A percentile compares a stretch with the other conserved stretches of the same genome.
These are phyloP conservation scores for Babesia bovis DNA, from an alignment of 169 alveolate species.

Conservation along the genomic window DNA sequence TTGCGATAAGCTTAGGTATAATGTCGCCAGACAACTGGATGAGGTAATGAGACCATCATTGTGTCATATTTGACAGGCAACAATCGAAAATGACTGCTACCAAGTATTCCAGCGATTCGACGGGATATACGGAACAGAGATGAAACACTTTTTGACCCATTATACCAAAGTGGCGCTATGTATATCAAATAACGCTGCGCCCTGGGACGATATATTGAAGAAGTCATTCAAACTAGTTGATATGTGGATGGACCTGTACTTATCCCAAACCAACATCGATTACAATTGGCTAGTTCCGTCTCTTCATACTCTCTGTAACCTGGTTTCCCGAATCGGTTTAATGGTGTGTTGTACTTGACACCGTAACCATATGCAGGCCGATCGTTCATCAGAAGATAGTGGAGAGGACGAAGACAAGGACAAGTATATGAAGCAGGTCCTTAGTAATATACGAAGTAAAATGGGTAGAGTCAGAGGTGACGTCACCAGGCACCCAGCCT, in stretches of 20 bases:
- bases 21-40: conserved; percentile 4
- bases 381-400: conserved; percentile 43
- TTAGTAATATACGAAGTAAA: conserved; percentile 79
- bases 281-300: conserved; percentile 69
- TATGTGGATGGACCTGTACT: conserved; percentile 66
- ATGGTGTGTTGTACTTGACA: conserved; percentile 20
- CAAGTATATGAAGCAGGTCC: conserved; percentile 74
- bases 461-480: conserved; percentile 84
- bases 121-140: conserved; percentile 23
- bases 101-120: conserved; percentile 31
- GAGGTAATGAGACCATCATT: too few relatives aligned
- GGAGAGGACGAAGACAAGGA: conserved; percentile 77
- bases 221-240: conserved; percentile 52
- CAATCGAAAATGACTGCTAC: conserved; percentile 10
- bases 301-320: conserved; percentile 54
- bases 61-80: conserved; percentile 11
- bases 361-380: conserved; percentile 30
- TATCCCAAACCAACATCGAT: conserved; percentile 4
- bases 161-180: conserved; percentile 20
- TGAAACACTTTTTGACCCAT: conserved; percentile 43
- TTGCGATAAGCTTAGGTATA: conserved; percentile 39
- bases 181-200: conserved; percentile 27
- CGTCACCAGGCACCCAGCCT: conserved; percentile 83
- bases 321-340: conserved; percentile 33
- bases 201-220: conserved; percentile 63